phyloP scores from a whole-genome alignment of 805 yeast species.

The Saccharomycopsis babjevae region DNA sequence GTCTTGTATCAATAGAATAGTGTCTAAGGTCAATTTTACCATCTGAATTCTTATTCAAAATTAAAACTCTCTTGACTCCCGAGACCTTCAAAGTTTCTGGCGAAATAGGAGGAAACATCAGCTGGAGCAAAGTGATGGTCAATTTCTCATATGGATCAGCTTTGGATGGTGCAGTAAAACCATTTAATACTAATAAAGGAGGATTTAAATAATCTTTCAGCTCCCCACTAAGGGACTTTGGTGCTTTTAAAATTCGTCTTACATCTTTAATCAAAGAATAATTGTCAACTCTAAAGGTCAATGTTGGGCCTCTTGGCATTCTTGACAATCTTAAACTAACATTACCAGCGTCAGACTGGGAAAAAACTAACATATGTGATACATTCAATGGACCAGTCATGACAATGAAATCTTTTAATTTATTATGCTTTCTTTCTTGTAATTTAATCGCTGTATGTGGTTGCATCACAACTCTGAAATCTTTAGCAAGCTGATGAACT shows the following conservation, averaged over 20 bases:
- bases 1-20: constrained; percentile 75
- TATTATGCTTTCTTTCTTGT: constrained; percentile 78
- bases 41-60: constrained; percentile 67
- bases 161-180: constrained; percentile 55
- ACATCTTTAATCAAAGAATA: constrained; percentile 82
- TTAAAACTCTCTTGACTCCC: constrained; percentile 72
- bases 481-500: constrained; percentile 73
- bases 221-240: constrained; percentile 66
- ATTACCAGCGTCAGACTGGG: constrained; percentile 70
- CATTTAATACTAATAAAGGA: constrained; percentile 86
- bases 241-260: constrained; percentile 54
- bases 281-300: constrained; percentile 66
- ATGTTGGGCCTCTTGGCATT: constrained; percentile 91
- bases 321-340: constrained; percentile 76
- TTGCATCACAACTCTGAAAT: constrained; percentile 84
- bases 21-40: constrained; percentile 81
- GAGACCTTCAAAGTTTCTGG: constrained; percentile 70
- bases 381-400: constrained; percentile 98
- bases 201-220: constrained; percentile 57
- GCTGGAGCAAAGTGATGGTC: constrained; percentile 82
- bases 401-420: constrained; percentile 86
- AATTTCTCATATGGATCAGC: constrained; percentile 68
- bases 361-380: constrained; percentile 76
- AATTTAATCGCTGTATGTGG: constrained; percentile 92
- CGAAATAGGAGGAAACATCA: constrained; percentile 89